Evolutionary conservation across 129 eudicot genomes (phyloP).

Genomic region (Flaveria brownii): DNA sequence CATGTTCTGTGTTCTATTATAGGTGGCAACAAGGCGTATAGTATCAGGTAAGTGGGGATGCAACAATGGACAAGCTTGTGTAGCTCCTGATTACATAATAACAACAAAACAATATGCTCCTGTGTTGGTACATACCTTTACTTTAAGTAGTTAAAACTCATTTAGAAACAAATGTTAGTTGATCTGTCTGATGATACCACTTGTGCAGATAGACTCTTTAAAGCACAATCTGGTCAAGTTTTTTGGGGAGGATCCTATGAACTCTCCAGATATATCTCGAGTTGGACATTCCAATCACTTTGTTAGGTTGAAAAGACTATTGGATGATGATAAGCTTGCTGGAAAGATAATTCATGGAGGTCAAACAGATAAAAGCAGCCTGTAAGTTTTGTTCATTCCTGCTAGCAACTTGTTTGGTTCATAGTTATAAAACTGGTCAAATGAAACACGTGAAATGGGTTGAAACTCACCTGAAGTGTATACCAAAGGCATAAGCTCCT

Average conservation of each 20-base stretch:
- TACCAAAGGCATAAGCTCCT: neutral
- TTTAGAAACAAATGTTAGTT: slow-evolving; percentile 14
- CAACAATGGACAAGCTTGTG: slow-evolving; percentile 84
- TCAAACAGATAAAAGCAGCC: slow-evolving; percentile 55
- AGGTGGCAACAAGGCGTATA: slow-evolving; percentile 67
- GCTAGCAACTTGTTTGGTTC: slow-evolving; percentile 16
- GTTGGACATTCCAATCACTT: slow-evolving; percentile 69
- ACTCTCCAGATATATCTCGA: slow-evolving; percentile 76
- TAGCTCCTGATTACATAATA: slow-evolving; percentile 68
- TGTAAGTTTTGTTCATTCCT: slow-evolving; percentile 53
- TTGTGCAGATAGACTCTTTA: slow-evolving; percentile 61
- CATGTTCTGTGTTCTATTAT: slow-evolving; percentile 10
- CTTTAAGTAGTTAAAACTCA: neutral
- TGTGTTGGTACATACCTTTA: slow-evolving; percentile 47
- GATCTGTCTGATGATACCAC: slow-evolving; percentile 14
- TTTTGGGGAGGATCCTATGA: slow-evolving; percentile 72
- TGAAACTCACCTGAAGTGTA: neutral
- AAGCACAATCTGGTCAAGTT: slow-evolving; percentile 59
- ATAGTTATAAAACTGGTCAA: slow-evolving; percentile 1
- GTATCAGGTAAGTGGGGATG: slow-evolving; percentile 75
- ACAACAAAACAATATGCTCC: slow-evolving; percentile 78
- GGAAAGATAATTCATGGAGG: slow-evolving; percentile 84
- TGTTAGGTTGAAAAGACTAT: slow-evolving; percentile 53
- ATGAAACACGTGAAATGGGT: neutral
- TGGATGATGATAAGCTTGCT: slow-evolving; percentile 75